phyloP scores from a whole-genome alignment of 176 grass and related monocot genomes.

The Lolium rigidum region DNA sequence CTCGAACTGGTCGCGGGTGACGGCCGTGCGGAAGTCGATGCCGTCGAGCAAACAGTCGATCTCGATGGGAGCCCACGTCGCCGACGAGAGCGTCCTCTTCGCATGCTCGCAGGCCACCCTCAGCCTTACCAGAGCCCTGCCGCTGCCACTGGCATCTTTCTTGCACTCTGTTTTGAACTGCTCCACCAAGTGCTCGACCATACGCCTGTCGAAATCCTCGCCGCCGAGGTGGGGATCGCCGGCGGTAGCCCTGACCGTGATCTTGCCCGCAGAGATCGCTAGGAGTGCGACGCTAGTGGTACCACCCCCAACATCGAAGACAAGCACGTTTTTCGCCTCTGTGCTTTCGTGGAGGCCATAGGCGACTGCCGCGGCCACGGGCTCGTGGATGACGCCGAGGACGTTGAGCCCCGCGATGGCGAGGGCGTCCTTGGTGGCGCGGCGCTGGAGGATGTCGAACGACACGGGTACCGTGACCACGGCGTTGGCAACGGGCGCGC shows the following conservation, averaged over 20 bases:
- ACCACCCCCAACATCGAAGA: slow-evolving; percentile 47
- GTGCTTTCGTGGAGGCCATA: slow-evolving; percentile 25
- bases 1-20: slow-evolving; percentile 52
- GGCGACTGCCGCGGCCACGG: slow-evolving; percentile 22
- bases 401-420: slow-evolving; percentile 35
- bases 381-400: slow-evolving; percentile 31
- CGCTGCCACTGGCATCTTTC: slow-evolving; percentile 39
- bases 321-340: slow-evolving; percentile 30
- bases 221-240: slow-evolving; percentile 42
- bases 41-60: slow-evolving; percentile 40
- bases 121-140: slow-evolving; percentile 38
- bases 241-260: slow-evolving; percentile 38
- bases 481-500: not conserved
- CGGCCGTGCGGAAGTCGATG: slow-evolving; percentile 44
- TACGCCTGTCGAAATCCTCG: slow-evolving; percentile 48
- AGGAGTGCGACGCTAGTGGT: slow-evolving; percentile 33
- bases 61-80: slow-evolving; percentile 27
- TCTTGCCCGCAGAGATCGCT: not conserved
- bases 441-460: slow-evolving; percentile 31
- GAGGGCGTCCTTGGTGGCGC: slow-evolving; percentile 28
- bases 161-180: slow-evolving; percentile 33
- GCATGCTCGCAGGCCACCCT: slow-evolving; percentile 46
- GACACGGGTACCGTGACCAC: slow-evolving; percentile 47
- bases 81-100: slow-evolving; percentile 43
- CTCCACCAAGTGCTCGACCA: slow-evolving; percentile 40